Conservation (phyloP, 2,329 filamentous ascomycete species). For the Colletotrichum karsti region DNA sequence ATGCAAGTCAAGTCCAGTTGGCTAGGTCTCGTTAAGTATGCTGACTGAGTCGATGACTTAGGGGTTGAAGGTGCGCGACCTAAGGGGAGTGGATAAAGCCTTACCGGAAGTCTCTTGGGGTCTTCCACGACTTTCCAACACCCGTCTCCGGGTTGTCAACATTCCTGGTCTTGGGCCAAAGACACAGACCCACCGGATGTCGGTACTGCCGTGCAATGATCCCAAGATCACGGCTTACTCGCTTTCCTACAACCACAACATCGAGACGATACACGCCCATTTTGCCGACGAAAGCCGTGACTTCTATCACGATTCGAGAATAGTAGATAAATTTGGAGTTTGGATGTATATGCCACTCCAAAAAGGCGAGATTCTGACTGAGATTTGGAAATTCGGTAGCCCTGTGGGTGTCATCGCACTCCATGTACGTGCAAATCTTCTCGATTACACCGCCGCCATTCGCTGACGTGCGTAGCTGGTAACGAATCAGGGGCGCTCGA, state of each 20-base stretch:
- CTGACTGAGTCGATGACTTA: neutral
- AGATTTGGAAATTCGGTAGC: neutral
- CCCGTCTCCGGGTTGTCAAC: neutral
- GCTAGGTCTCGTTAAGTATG: neutral
- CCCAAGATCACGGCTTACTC: neutral
- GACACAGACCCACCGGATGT: neutral
- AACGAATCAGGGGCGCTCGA: neutral
- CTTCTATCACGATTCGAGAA: neutral
- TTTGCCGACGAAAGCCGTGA: neutral
- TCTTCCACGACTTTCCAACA: neutral
- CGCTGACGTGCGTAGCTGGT: neutral
- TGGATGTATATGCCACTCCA: neutral
- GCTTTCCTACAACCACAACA: neutral
- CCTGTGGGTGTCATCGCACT: neutral
- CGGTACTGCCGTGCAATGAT: neutral
- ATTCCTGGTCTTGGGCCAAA: no score
- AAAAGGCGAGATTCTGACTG: neutral
- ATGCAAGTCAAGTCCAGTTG: neutral
- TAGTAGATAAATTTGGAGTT: neutral
- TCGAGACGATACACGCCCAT: neutral
- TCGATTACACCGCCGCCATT: neutral
- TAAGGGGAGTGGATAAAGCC: neutral
- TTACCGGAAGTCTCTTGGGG: neutral
- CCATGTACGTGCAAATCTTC: neutral
- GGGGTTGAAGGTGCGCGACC: neutral